Base-by-base conservation (phyloP, 73 alveolate species). In the Paramecium bursaria region DNA sequence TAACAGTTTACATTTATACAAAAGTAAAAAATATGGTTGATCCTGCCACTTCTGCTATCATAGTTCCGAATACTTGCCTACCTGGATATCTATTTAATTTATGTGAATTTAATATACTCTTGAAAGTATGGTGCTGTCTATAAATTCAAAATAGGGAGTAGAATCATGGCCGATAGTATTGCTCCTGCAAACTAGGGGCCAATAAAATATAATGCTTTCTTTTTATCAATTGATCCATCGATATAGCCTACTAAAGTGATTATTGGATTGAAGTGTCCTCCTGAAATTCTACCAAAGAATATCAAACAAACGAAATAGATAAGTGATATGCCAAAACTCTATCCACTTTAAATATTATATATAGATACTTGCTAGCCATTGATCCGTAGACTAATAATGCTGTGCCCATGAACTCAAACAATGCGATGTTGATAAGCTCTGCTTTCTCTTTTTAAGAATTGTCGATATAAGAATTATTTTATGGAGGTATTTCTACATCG, bases 181-280 rank as follows among this genome's bases (percentile, higher is more conserved):
- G 50, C 30, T 4, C 60, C 82, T 5, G 33, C 48, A n/a, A 47
- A 17, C 22, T 67, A 42, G 1, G 82, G 39, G 15, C 82, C 82
- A 14, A 35, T 26, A 67, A 39, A 67, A 67, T 67, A 67, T 0
- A 67, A 7, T 10, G 60, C 53, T 67, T 67, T 67, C 29, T 42
- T 67, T 14, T 67, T 67, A 5, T 53, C 19, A 17, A 67, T 42
- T 1, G 60, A 33, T 21, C 82, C 55, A 67, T 67, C 60, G 17
- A 67, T 35, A 67, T 14, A 67, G 19, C 82, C 82, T 3, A 67
- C 44, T 5, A 67, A 42, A 1, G 82, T 67, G 39, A 42, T 25
- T 3, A 67, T 67, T 25, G 82, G 82, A 67, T 67, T 67, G 39
- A 67, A 67, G 55, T 67, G 50, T 6, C 82, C 82, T 15, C 60